phyloP scores from a whole-genome alignment of 2,329 filamentous ascomycete genomes.

The Colletotrichum neosansevieriae region DNA sequence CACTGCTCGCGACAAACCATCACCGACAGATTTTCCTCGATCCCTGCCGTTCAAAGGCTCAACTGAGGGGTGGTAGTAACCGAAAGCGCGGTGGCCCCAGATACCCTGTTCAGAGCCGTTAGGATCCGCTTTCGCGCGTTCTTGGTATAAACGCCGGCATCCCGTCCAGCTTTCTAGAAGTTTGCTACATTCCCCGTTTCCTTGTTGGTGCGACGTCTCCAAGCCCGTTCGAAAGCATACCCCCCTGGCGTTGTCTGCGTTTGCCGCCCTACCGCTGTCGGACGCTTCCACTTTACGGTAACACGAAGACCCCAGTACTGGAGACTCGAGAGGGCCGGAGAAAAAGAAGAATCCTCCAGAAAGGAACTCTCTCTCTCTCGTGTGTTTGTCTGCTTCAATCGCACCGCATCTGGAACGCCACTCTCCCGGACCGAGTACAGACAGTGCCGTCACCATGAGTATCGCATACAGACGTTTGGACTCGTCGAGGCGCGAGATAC shows the following conservation, averaged over 20 bases:
- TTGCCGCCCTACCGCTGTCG: slow-evolving; percentile 17
- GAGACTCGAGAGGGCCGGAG: background rate
- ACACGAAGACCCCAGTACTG: slow-evolving; percentile 1
- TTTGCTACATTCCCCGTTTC: slow-evolving; percentile 25
- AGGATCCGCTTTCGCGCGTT: slow-evolving; percentile 35
- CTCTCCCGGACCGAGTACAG: background rate
- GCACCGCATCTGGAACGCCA: slow-evolving; percentile 3
- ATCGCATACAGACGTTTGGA: slow-evolving; percentile 42
- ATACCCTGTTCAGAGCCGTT: slow-evolving; percentile 28
- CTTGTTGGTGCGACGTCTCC: slow-evolving; percentile 33
- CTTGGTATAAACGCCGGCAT: slow-evolving; percentile 40
- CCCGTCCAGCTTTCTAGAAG: slow-evolving; percentile 31
- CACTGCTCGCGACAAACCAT: background rate
- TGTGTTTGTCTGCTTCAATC: slow-evolving; percentile 1
- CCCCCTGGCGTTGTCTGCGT: slow-evolving; percentile 19
- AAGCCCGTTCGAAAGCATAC: slow-evolving; percentile 28
- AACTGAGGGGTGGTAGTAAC: slow-evolving; percentile 14
- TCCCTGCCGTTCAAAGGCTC: slow-evolving; percentile 22
- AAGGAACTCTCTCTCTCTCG: background rate
- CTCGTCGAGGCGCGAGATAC: slow-evolving; percentile 46
- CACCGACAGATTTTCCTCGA: background rate
- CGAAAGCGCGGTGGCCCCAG: slow-evolving; percentile 25
- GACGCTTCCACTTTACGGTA: slow-evolving; percentile 1
- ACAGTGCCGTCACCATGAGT: slow-evolving; percentile 12
- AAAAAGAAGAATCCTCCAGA: background rate